Evolutionary conservation across 2,329 filamentous ascomycete species (phyloP).

Genomic region (Ilyonectria robusta): DNA sequence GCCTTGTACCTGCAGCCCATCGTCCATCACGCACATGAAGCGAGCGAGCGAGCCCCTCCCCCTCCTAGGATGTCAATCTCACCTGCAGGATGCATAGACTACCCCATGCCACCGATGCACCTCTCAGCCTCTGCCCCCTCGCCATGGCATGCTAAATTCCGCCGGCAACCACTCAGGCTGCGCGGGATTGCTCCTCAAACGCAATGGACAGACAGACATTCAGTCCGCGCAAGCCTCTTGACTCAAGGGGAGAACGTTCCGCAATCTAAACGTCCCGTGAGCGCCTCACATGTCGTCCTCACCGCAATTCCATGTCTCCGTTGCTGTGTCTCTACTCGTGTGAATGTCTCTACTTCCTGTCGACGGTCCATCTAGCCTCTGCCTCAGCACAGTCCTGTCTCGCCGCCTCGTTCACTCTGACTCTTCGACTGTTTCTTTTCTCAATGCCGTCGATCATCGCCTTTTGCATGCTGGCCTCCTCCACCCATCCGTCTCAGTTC

Average conservation of each 20-base stretch:
- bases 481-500: conserved; percentile 15
- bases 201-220: not conserved
- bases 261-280: not conserved
- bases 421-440: not conserved
- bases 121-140: not conserved
- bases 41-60: not conserved
- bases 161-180: conserved; percentile 12
- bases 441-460: not conserved
- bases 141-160: conserved; percentile 11
- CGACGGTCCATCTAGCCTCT: not conserved
- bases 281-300: not conserved
- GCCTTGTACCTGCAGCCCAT: conserved; percentile 20
- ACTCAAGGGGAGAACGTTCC: not conserved
- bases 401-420: not conserved
- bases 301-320: not conserved
- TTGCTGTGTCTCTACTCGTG: not conserved
- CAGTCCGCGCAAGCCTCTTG: not conserved
- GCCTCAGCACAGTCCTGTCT: not conserved
- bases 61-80: conserved; percentile 23
- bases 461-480: not conserved
- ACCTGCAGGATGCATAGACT: conserved; percentile 33
- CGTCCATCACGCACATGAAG: conserved; percentile 16
- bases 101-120: conserved; percentile 21
- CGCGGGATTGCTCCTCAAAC: not conserved
- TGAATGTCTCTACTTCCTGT: not conserved